Percentiles rank a stretch among this genome's conserved stretches.
Evolutionary conservation across 805 yeast species (phyloP).

Genomic region (Saturnispora halmiae): DNA sequence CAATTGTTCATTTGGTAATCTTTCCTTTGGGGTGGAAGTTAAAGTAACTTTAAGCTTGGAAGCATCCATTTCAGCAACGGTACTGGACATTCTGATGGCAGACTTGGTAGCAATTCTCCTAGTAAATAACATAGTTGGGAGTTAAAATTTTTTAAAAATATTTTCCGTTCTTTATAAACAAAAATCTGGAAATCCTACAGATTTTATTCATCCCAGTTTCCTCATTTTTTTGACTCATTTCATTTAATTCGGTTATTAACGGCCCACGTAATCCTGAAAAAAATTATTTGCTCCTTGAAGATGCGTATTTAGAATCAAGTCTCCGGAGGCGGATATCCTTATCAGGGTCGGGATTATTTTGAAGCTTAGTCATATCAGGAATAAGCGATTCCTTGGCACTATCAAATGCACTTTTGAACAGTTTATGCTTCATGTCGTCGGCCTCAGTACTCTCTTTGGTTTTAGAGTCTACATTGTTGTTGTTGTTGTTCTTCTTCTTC

Average conservation of each 20-base stretch:
- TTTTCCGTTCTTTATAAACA: not conserved
- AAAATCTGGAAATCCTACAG: not conserved
- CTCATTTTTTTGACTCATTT: slow-evolving; percentile 1
- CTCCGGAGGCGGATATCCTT: slow-evolving; percentile 17
- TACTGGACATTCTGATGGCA: slow-evolving; percentile 7
- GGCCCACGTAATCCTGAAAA: not conserved
- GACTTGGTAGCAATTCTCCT: slow-evolving; percentile 1
- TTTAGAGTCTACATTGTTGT: not conserved
- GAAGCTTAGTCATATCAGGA: slow-evolving; percentile 10
- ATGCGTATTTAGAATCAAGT: slow-evolving; percentile 20
- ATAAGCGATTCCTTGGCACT: slow-evolving; percentile 10
- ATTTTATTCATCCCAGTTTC: not conserved
- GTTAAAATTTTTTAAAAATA: no score
- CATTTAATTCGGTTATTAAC: slow-evolving; percentile 1
- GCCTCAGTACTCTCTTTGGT: not conserved
- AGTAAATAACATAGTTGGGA: not conserved
- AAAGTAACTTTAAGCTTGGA: slow-evolving; percentile 42
- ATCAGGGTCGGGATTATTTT: slow-evolving; percentile 11
- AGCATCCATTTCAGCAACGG: slow-evolving; percentile 38
- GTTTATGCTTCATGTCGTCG: slow-evolving; percentile 14
- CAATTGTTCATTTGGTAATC: slow-evolving; percentile 51
- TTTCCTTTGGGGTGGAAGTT: slow-evolving; percentile 41
- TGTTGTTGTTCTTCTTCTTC: not conserved
- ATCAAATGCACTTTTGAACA: slow-evolving; percentile 22
- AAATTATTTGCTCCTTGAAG: slow-evolving; percentile 3